Evolutionary conservation across 257 asterid genomes (phyloP), one percentile per base, ranked within the genome.

Genomic region (Avicennia marina): DNA sequence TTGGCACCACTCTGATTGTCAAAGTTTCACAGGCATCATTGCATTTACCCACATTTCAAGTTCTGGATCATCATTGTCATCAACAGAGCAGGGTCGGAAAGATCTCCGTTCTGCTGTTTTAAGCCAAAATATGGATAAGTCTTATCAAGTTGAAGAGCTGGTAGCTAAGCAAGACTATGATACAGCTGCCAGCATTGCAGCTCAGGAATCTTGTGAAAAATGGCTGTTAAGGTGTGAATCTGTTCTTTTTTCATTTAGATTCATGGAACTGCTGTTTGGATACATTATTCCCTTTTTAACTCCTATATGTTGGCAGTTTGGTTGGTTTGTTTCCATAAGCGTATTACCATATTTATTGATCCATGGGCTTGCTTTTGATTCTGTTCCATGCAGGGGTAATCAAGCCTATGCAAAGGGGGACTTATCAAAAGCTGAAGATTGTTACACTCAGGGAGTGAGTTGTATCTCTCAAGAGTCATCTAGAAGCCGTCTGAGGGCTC

Each of bases 401-500:
- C 95, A 93, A 81, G 97, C 95, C 69, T 93, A 93, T 78, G 84
- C 94, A 65, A 77, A 64, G 59, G 95, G 87, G 62, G 94, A 89
- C 59, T 83, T 85, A 60, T 65, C 66, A 36, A 82, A 76, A 82
- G 98, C 98, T 27, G 98, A 93, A 74, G 95, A 88, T 57, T 93
- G 53, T 46, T 93, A 93, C 67, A 78, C 95, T 55, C 80, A 73
- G 42, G 98, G 98, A 68, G 66, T 89, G 69, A 77, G 77, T 69
- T 78, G 86, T 70, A 72, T 89, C 48, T 67, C 95, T 47, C 75
- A 36, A 18, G 97, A 86, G 76, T 46, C 84, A 52, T 93, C 95
- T 58, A 74, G 76, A 71, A 81, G 87, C 77, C 76, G 87, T 72
- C 85, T 74, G 17, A 83, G 84, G 75, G 95, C 90, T 73, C 67